These are phyloP conservation scores for Aspergillus ostianus DNA, from an alignment of 495 filamentous ascomycete genomes.

Conservation along the genomic window DNA sequence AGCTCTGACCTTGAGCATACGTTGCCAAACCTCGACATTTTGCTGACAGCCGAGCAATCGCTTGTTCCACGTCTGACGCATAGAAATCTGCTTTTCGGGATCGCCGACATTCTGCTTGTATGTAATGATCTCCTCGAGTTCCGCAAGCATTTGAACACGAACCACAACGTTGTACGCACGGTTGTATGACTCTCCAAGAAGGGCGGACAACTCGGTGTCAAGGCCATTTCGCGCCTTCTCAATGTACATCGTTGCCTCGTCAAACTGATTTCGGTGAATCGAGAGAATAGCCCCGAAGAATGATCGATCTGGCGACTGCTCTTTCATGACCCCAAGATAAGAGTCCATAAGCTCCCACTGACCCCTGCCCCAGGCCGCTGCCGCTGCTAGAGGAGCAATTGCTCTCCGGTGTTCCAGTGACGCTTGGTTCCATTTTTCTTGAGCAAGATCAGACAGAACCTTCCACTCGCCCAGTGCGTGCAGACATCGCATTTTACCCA, in stretches of 20 bases:
- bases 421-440: conserved; percentile 90
- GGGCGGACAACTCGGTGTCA: conserved; percentile 89
- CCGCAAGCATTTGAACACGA: conserved; percentile 96
- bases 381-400: conserved; percentile 90
- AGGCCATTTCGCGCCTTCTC: conserved; percentile 89
- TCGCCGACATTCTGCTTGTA: conserved; percentile 88
- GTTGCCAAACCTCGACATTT: conserved; percentile 97
- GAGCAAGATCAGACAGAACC: conserved; percentile 77
- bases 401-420: conserved; percentile 76
- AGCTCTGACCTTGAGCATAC: conserved; percentile 92
- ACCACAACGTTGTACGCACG: conserved; percentile 95
- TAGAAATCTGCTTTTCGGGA: conserved; percentile 77
- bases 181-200: conserved; percentile 95
- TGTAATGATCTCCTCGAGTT: conserved; percentile 94
- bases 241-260: conserved; percentile 79
- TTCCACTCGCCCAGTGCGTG: conserved; percentile 98
- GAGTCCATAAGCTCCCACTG: conserved; percentile 98
- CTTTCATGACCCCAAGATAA: conserved; percentile 92
- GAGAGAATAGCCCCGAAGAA: conserved; percentile 97
- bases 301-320: conserved; percentile 84
- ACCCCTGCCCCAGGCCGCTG: conserved; percentile 94
- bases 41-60: conserved; percentile 92
- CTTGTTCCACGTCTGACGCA: conserved; percentile 93
- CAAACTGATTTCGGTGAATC: conserved; percentile 91
- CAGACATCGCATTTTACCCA: conserved; percentile 99